Conservation (phyloP, 169 alveolate species). For the Plasmodium billcollinsi region DNA sequence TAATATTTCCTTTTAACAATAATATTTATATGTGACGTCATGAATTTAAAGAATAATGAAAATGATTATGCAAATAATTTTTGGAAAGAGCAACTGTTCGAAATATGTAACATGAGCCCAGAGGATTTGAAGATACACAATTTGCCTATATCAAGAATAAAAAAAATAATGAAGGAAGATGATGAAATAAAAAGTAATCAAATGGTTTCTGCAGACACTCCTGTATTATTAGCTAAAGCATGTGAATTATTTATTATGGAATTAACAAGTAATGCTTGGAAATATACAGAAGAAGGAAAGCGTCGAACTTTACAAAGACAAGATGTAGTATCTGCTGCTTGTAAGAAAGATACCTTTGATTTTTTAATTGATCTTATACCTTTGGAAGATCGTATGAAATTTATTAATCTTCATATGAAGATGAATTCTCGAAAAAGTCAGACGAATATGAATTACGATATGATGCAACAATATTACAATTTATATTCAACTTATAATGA, state of each 20-base stretch:
- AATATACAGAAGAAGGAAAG: constrained; percentile 92
- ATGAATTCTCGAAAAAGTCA: constrained; percentile 19
- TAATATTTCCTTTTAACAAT: constrained; percentile 2
- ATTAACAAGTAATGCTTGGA: constrained; percentile 94
- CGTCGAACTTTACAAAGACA: constrained; percentile 94
- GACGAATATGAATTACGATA: constrained; percentile 22
- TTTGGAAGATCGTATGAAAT: constrained; percentile 52
- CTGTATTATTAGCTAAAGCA: constrained; percentile 96
- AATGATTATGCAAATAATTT: constrained; percentile 33
- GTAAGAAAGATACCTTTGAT: constrained; percentile 92
- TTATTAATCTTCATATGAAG: constrained; percentile 24
- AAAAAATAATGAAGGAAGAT: constrained; percentile 96
- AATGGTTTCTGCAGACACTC: constrained; percentile 97
- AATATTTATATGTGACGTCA: constrained; percentile 44
- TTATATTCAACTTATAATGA: constrained; percentile 7
- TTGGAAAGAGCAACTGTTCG: constrained; percentile 63
- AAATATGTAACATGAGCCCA: constrained; percentile 31
- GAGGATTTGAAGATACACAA: constrained; percentile 78
- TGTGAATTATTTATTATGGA: constrained; percentile 97
- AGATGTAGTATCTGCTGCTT: constrained; percentile 88
- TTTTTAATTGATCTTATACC: constrained; percentile 89
- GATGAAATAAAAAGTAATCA: constrained; percentile 92
- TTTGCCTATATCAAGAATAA: constrained; percentile 95
- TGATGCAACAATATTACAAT: constrained; percentile 54
- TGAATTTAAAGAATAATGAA: constrained; percentile 42